phyloP scores from a whole-genome alignment of 2,329 filamentous ascomycete genomes.

The Aspergillus intermedius region DNA sequence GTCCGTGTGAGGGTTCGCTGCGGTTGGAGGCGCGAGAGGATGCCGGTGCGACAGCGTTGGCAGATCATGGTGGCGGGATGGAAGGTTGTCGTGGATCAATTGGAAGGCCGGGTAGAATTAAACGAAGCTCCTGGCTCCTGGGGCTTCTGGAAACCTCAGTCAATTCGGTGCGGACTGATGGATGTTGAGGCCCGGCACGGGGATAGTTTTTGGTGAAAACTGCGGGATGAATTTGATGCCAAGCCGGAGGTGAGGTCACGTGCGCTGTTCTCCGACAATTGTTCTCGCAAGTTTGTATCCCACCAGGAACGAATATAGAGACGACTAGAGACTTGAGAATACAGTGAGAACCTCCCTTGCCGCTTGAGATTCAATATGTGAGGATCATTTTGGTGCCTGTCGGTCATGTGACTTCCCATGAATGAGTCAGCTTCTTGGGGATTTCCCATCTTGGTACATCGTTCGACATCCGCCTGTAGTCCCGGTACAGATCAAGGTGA shows the following conservation, averaged over 20 bases:
- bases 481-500: not conserved
- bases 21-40: slow-evolving; percentile 33
- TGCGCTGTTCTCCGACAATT: slow-evolving; percentile 7
- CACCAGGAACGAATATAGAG: too few species aligned
- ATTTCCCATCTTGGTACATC: not conserved
- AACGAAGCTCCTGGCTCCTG: not conserved
- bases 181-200: slow-evolving; percentile 1
- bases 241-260: slow-evolving; percentile 27
- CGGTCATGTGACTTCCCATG: too few species aligned
- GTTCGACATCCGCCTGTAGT: not conserved
- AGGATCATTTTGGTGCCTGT: too few species aligned
- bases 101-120: not conserved
- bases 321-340: not conserved
- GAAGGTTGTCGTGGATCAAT: not conserved
- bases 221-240: slow-evolving; percentile 32
- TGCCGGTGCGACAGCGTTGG: slow-evolving; percentile 34
- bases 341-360: not conserved
- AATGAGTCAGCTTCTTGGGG: not conserved
- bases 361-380: not conserved
- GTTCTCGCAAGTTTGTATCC: too few species aligned
- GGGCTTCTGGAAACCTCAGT: not conserved
- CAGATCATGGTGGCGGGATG: slow-evolving; percentile 31
- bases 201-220: slow-evolving; percentile 21
- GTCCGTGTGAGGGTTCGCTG: slow-evolving; percentile 22
- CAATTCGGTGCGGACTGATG: not conserved